These are phyloP conservation scores for Hordeum pubiflorum DNA, from an alignment of 202 grass and related monocot species.

Conservation along the genomic window DNA sequence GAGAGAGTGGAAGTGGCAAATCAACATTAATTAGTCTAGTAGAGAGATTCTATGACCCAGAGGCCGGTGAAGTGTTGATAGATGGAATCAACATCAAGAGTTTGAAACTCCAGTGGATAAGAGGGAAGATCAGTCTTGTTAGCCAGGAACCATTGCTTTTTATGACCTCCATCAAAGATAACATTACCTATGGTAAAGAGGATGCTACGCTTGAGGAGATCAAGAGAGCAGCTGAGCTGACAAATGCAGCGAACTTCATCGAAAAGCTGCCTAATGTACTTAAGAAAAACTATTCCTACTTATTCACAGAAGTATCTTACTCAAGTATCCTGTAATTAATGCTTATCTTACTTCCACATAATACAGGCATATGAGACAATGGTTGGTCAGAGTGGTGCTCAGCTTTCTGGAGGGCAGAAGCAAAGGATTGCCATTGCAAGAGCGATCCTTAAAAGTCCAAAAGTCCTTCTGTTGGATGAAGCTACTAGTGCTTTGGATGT, in stretches of 20 bases:
- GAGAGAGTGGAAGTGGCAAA: slow-evolving; percentile 88
- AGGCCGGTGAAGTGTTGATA: slow-evolving; percentile 67
- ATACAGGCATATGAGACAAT: slow-evolving; percentile 69
- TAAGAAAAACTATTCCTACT: neutral
- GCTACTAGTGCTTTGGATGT: slow-evolving; percentile 88
- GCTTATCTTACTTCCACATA: slow-evolving; percentile 17
- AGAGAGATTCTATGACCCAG: slow-evolving; percentile 87
- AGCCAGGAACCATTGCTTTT: slow-evolving; percentile 87
- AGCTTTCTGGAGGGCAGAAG: slow-evolving; percentile 91
- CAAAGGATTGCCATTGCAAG: slow-evolving; percentile 94
- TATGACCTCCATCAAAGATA: slow-evolving; percentile 81
- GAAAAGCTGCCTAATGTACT: slow-evolving; percentile 82
- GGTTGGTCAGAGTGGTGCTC: slow-evolving; percentile 73
- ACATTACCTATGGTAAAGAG: slow-evolving; percentile 84
- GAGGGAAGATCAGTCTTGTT: slow-evolving; percentile 75
- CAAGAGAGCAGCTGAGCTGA: slow-evolving; percentile 65
- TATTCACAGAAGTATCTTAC: slow-evolving; percentile 9
- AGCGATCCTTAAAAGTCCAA: slow-evolving; percentile 74
- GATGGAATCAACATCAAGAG: slow-evolving; percentile 79
- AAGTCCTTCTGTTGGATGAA: slow-evolving; percentile 85
- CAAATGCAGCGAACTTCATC: slow-evolving; percentile 83
- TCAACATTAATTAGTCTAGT: slow-evolving; percentile 74
- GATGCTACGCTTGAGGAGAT: slow-evolving; percentile 78
- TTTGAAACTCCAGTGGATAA: slow-evolving; percentile 58
- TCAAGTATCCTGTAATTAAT: neutral